Evolutionary conservation across 192 early-diverging fungal species (phyloP).

Genomic region (Backusella tuberculispora): DNA sequence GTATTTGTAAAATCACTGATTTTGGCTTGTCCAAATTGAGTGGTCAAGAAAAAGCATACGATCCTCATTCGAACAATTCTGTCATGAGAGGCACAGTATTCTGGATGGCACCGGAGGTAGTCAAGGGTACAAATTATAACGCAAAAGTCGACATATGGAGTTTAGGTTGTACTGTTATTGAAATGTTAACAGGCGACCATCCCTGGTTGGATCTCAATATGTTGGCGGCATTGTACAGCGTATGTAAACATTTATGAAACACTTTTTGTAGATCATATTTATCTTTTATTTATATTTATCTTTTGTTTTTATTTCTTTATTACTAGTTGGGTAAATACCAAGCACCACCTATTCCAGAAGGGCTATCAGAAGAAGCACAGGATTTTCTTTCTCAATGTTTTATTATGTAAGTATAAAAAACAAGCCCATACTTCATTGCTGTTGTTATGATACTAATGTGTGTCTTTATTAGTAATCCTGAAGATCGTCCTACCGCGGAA

Average conservation of each 20-base stretch:
- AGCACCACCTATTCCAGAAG: slow-evolving; percentile 80
- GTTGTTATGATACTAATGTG: neutral
- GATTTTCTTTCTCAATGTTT: slow-evolving; percentile 81
- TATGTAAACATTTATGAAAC: slow-evolving; percentile 29
- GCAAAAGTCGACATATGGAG: slow-evolving; percentile 95
- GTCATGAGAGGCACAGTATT: slow-evolving; percentile 62
- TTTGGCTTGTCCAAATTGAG: slow-evolving; percentile 94
- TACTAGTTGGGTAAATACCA: slow-evolving; percentile 78
- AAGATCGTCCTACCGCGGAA: slow-evolving; percentile 75
- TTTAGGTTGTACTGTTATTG: slow-evolving; percentile 86
- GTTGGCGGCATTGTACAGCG: slow-evolving; percentile 59
- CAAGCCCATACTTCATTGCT: neutral
- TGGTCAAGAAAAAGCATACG: slow-evolving; percentile 47
- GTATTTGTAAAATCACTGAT: slow-evolving; percentile 93
- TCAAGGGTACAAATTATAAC: slow-evolving; percentile 75
- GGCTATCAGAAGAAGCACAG: slow-evolving; percentile 66
- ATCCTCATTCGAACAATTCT: slow-evolving; percentile 50
- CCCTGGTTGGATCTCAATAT: slow-evolving; percentile 69
- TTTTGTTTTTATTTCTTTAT: slow-evolving; percentile 68
- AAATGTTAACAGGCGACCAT: slow-evolving; percentile 92
- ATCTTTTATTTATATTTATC: slow-evolving; percentile 39
- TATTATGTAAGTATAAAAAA: slow-evolving; percentile 53
- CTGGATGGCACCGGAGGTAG: slow-evolving; percentile 98
- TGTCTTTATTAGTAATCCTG: slow-evolving; percentile 56
- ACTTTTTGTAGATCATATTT: neutral